Base-by-base conservation (phyloP, 768 basidiomycete genomes). In the Gymnopilus junonius region DNA sequence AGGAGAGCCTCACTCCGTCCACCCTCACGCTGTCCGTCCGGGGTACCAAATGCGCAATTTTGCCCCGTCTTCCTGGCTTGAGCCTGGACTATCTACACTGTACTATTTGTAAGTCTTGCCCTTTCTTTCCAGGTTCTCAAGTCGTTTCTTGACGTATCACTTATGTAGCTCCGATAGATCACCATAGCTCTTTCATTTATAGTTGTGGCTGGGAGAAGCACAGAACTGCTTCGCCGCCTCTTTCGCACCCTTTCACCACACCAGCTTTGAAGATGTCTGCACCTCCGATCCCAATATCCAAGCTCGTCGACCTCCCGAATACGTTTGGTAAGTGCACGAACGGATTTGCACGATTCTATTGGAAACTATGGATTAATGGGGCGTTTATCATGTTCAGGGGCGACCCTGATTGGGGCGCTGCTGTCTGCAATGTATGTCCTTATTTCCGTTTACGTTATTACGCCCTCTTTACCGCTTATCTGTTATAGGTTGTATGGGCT, bases 401-500 rank as follows among this genome's bases (percentile, higher is more conserved):
- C 68, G 43, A 63, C 62, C 3, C 65, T 73, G 42, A 73, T 79
- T 46, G 77, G 77, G 31, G 75, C 71, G n/a, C 69, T 76, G 51
- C 57, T 76, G 32, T 69, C 75, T 15, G 73, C 73, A 25, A 73
- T 74, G 77, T 79, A 62, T 31, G 75, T 61, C 23, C 29, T 32
- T 10, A 32, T 43, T 20, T 27, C 17, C 43, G 35, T 54, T 14
- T 59, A 34, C 35, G 34, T 63, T 59, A 50, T 54, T 50, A 25
- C 29, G 8, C 48, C 5, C 5, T 27, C 46, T 14, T 51, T n/a
- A 39, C 43, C 8, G 23, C 34, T 57, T 32, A 77, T 37, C 23
- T 10, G 23, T 37, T 21, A 27, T 53, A 59, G 77, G 63, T 62
- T 79, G 45, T 79, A 77, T 59, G 76, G 77, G n/a, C 63, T 77